Percentiles rank a stretch among this genome's conserved stretches.
phyloP scores from a whole-genome alignment of 225 moss, liverwort and hornwort genomes.

The Pseudisothecium myosuroides region DNA sequence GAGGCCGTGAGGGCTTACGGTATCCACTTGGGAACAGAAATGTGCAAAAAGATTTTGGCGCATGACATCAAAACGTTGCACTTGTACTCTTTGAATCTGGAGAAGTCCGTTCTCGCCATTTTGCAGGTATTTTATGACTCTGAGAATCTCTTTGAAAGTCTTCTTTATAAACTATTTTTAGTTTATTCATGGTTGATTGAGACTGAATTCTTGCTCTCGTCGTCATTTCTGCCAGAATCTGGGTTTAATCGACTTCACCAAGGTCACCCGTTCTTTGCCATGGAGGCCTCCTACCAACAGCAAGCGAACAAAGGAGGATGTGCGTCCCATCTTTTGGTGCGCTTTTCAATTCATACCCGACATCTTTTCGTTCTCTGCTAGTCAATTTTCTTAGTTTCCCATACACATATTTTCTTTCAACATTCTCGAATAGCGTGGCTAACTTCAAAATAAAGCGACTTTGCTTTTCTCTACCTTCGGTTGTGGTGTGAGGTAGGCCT shows the following conservation, averaged over 20 bases:
- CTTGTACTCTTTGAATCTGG: slow-evolving; percentile 84
- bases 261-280: slow-evolving; percentile 62
- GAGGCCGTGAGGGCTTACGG: slow-evolving; percentile 89
- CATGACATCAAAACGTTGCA: slow-evolving; percentile 72
- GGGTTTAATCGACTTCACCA: slow-evolving; percentile 68
- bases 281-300: slow-evolving; percentile 90
- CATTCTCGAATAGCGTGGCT: background rate
- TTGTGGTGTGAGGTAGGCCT: background rate
- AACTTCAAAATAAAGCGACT: background rate
- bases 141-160: background rate
- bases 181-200: background rate
- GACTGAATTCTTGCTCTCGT: background rate
- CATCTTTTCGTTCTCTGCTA: background rate
- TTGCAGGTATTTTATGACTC: slow-evolving; percentile 46
- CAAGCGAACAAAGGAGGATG: slow-evolving; percentile 75
- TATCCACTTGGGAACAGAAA: slow-evolving; percentile 83
- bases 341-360: background rate
- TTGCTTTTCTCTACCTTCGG: background rate
- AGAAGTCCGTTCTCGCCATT: slow-evolving; percentile 85
- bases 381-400: background rate
- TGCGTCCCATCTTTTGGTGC: slow-evolving; percentile 95
- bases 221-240: slow-evolving; percentile 39
- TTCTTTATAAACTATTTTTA: background rate
- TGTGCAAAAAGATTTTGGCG: slow-evolving; percentile 94
- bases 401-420: background rate